phyloP scores from a whole-genome alignment of 192 early-diverging fungal species.

The Rhizophlyctis rosea region DNA sequence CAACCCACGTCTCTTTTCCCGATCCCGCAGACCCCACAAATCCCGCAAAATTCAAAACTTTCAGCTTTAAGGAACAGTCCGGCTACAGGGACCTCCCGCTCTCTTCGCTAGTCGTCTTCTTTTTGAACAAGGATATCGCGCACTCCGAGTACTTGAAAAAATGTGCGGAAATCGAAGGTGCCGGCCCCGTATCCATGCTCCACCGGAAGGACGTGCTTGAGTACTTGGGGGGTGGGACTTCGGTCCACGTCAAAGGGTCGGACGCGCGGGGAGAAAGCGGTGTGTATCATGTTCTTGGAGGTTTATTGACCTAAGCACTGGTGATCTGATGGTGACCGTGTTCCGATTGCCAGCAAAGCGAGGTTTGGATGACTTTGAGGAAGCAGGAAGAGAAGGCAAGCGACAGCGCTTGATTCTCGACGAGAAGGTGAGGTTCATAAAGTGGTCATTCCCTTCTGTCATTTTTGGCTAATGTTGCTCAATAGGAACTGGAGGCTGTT shows the following conservation, averaged over 20 bases:
- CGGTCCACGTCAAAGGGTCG: slow-evolving; percentile 36
- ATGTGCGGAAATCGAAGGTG: slow-evolving; percentile 43
- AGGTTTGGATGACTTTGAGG: slow-evolving; percentile 2
- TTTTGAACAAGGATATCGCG: slow-evolving; percentile 58
- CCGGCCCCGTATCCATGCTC: slow-evolving; percentile 63
- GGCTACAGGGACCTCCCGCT: slow-evolving; percentile 62
- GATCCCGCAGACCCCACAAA: neutral
- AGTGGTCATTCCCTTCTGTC: neutral
- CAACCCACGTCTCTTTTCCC: neutral
- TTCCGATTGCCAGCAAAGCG: slow-evolving; percentile 7
- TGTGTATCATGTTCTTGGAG: neutral
- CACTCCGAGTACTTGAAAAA: slow-evolving; percentile 74
- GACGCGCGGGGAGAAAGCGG: slow-evolving; percentile 3
- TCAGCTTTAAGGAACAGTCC: slow-evolving; percentile 14
- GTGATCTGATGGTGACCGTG: neutral
- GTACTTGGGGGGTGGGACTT: slow-evolving; percentile 59
- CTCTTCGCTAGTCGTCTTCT: slow-evolving; percentile 68
- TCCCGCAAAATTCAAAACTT: neutral
- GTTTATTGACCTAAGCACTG: neutral
- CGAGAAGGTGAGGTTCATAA: slow-evolving; percentile 6
- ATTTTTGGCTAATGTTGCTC: neutral
- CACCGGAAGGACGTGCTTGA: slow-evolving; percentile 68
- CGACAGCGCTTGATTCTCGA: slow-evolving; percentile 12
- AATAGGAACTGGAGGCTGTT: neutral
- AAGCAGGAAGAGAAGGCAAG: slow-evolving; percentile 1